Base-by-base conservation (phyloP, 2,329 filamentous ascomycete genomes). In the Sclerotinia spermophila region DNA sequence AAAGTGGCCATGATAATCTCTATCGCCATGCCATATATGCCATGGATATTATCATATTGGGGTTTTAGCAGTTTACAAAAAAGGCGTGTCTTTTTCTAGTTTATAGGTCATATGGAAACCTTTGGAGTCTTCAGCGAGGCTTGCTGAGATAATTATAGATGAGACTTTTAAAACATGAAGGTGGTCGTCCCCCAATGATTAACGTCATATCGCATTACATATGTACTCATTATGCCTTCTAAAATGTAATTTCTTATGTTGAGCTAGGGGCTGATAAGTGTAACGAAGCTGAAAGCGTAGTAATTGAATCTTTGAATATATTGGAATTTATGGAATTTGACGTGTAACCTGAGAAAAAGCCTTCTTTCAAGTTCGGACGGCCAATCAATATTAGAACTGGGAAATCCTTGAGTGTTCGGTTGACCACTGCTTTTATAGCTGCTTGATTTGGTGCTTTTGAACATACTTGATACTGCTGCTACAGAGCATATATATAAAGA, bases 381-480 rank as follows among this genome's bases (percentile, higher is more conserved):
- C 44, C 44, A 64, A 51, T 64, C 61, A 38, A 51, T 51, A 65
- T 38, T 44, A 65, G 51, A 38, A 51, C 27, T 38, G 27, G 61
- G 38, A n/a, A 19, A 65, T 27, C 61, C 61, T 65, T 13, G 61
- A 40, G 61, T 21, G 33, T 33, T 51, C 19, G 19, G 17, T 35
- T 48, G 42, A 45, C 33, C 13, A 35, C 35, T 27, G 42, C 42
- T 62, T 62, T 35, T 35, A 27, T 33, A 62, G 27, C 24, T 45
- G 21, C 3, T 17, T 40, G 19, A 62, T 30, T 11, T 17, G 38
- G 8, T 60, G 38, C 38, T 42, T 27, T 30, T 24, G 17, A 56
- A 38, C n/a, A 60, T 21, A 30, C n/a, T 60, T 21, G 7, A 30
- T 17, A 24, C 33, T 24, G 55, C 19, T 51, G 45, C 55, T 59